A percentile compares a stretch with the other conserved stretches of the same genome.
These are phyloP conservation scores for Kodamaea suecica DNA, from an alignment of 1,139 yeast genomes.

Conservation along the genomic window DNA sequence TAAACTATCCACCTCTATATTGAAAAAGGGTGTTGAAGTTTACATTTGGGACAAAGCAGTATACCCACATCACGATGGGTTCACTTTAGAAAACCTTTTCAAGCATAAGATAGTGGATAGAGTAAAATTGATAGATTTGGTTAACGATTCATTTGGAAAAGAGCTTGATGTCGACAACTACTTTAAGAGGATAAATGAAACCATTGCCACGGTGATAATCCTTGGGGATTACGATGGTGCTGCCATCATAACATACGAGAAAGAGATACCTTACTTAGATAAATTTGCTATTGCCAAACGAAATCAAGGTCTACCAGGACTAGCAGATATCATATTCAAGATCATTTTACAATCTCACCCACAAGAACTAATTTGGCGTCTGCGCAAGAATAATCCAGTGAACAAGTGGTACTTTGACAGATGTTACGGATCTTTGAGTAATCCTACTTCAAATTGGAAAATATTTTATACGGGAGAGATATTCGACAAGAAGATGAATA, in stretches of 20 bases:
- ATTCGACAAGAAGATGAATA: slow-evolving; percentile 35
- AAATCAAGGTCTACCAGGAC: slow-evolving; percentile 87
- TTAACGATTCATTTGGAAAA: slow-evolving; percentile 79
- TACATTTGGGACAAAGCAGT: slow-evolving; percentile 39
- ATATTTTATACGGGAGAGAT: slow-evolving; percentile 64
- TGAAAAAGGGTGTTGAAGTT: slow-evolving; percentile 76
- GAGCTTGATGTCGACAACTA: slow-evolving; percentile 63
- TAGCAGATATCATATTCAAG: slow-evolving; percentile 90
- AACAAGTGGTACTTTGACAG: slow-evolving; percentile 98
- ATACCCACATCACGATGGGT: slow-evolving; percentile 3
- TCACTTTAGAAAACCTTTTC: slow-evolving; percentile 44
- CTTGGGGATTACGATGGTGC: slow-evolving; percentile 96
- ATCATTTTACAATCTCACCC: slow-evolving; percentile 69
- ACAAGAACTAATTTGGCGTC: slow-evolving; percentile 82
- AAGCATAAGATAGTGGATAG: slow-evolving; percentile 53
- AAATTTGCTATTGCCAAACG: slow-evolving; percentile 85
- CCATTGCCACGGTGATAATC: slow-evolving; percentile 71
- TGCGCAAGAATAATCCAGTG: slow-evolving; percentile 80
- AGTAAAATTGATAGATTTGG: slow-evolving; percentile 51
- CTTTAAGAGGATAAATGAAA: slow-evolving; percentile 57
- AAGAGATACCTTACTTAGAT: slow-evolving; percentile 68
- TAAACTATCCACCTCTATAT: slow-evolving; percentile 67
- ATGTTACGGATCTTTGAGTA: slow-evolving; percentile 65
- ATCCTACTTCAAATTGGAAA: slow-evolving; percentile 59
- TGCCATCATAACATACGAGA: slow-evolving; percentile 84